These are phyloP conservation scores for Alternaria sp. DNA, from an alignment of 2,329 filamentous ascomycete genomes.

Conservation along the genomic window DNA sequence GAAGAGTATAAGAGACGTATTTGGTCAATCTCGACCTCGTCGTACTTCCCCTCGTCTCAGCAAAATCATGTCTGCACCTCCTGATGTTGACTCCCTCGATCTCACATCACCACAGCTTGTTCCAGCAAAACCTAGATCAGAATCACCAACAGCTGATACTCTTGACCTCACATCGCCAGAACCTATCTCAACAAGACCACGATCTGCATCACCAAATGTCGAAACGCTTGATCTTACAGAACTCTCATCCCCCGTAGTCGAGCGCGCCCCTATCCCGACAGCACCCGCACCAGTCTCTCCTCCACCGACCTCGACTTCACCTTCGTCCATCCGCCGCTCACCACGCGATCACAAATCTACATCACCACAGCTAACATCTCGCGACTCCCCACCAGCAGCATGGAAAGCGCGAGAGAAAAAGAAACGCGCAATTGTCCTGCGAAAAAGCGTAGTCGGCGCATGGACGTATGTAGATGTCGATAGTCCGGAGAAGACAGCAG, in stretches of 20 bases:
- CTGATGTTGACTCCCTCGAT: conserved; percentile 13
- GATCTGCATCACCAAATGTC: conserved; percentile 15
- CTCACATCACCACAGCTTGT: conserved; percentile 19
- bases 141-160: conserved; percentile 24
- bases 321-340: conserved; percentile 24
- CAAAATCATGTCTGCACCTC: conserved; percentile 18
- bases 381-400: conserved; percentile 26
- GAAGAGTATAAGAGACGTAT: conserved; percentile 5
- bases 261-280: background rate
- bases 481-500: conserved; percentile 15
- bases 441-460: conserved; percentile 40
- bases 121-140: background rate
- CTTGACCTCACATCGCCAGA: conserved; percentile 33
- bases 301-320: conserved; percentile 2
- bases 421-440: conserved; percentile 39
- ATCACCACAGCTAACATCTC: background rate
- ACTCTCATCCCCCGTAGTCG: conserved; percentile 17
- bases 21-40: conserved; percentile 9
- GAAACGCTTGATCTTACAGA: conserved; percentile 32
- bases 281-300: conserved; percentile 1
- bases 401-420: conserved; percentile 41
- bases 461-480: conserved; percentile 42
- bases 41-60: conserved; percentile 33
- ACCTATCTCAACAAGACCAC: background rate
- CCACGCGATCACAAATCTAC: conserved; percentile 22